Base-by-base conservation (phyloP, 192 early-diverging fungal genomes). In the Podila horticola region DNA sequence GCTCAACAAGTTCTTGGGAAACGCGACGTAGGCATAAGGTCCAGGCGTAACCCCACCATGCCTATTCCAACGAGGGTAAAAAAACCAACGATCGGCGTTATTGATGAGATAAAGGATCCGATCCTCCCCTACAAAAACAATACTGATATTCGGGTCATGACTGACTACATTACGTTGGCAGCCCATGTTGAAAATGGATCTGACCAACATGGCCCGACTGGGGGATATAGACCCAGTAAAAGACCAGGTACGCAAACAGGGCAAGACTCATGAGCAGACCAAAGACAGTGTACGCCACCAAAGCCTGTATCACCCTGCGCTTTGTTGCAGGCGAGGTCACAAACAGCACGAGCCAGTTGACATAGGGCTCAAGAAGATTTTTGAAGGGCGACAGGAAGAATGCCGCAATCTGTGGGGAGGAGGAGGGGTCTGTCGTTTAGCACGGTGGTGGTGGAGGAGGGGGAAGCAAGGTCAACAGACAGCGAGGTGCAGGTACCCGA, bases 141-240 rank as follows among this genome's bases (percentile, higher is more conserved):
- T 17, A 17, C 41, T 45, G 15, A 45, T 41, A 41, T 41, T 41
- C 38, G 11, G 33, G 34, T 11, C 52, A 55, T 55, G 19, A 2
- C 26, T 59, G 20, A 33, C 30, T 20, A 34, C 31, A n/a, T 24
- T 50, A 65, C 64, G 15, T 41, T 24, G 49, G 64, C 3, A 15
- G 8, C 13, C 26, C 64, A 17, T 84, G 75, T 61, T 84, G 77
- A 15, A 84, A 28, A 45, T 74, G 62, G 2, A 83, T 41, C 8
- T 48, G 66, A 22, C 67, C 66, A 8, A 55, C 58, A 49, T 82
- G 79, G 13, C 59, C 45, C 12, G 70, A 57, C 65, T 74, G 64
- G 3, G 84, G 84, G 22, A 85, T 67, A 30, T 76, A 75, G 1
- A 67, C 9, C 73, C 64, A 77, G 41, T 85, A 85, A 48, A 85